Conservation (phyloP, 352 stramenopile genomes). For the Phytophthora pseudosyringae region DNA sequence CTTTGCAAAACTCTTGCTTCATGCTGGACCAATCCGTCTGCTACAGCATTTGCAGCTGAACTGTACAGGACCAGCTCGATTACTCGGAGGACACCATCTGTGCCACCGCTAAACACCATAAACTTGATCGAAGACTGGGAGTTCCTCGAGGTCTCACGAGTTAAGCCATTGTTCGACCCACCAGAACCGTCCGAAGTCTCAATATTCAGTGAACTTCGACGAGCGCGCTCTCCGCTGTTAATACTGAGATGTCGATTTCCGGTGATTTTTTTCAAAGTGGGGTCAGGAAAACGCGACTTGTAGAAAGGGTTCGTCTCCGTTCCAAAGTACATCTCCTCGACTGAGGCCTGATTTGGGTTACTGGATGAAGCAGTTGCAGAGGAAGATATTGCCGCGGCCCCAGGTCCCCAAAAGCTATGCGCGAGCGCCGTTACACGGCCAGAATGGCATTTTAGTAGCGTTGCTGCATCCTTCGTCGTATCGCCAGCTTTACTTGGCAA, state of each 20-base stretch:
- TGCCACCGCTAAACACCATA: conserved; percentile 73
- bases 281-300: conserved; percentile 49
- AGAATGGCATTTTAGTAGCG: conserved; percentile 41
- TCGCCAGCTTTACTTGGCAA: conserved; percentile 11
- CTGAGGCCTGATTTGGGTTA: conserved; percentile 6
- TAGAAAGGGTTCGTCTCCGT: conserved; percentile 74
- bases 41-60: conserved; percentile 18
- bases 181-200: background rate
- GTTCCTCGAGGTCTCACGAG: background rate
- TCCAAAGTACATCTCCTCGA: conserved; percentile 36
- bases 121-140: conserved; percentile 50
- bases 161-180: background rate
- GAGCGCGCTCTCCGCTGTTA: background rate
- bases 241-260: conserved; percentile 42
- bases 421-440: conserved; percentile 57
- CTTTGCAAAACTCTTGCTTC: conserved; percentile 53
- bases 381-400: background rate
- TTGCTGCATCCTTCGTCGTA: conserved; percentile 9
- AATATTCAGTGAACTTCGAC: conserved; percentile 6
- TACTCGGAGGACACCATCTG: conserved; percentile 63
- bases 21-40: conserved; percentile 35
- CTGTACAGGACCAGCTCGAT: conserved; percentile 55
- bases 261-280: conserved; percentile 37
- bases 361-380: background rate
- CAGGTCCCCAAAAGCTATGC: conserved; percentile 48